These are phyloP conservation scores for Fusarium burgessii DNA, from an alignment of 2,329 filamentous ascomycete species.

Conservation along the genomic window DNA sequence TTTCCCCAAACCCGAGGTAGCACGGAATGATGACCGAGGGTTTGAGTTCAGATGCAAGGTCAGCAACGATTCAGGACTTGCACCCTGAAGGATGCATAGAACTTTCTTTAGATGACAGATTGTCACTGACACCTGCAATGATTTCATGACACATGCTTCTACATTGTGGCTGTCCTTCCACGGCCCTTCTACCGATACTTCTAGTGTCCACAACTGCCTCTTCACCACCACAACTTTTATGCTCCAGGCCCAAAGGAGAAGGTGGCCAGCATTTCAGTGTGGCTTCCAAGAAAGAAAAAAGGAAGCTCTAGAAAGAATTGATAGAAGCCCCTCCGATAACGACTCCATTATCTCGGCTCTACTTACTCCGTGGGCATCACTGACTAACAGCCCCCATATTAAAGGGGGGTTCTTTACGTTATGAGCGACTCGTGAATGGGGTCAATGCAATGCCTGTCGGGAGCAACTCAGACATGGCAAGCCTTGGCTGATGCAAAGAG, in stretches of 20 bases:
- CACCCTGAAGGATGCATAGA: constrained; percentile 7
- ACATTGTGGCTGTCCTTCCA: constrained; percentile 22
- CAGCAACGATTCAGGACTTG: constrained; percentile 16
- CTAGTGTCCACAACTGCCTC: constrained; percentile 23
- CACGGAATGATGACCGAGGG: constrained; percentile 16
- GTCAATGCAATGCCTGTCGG: constrained; percentile 11
- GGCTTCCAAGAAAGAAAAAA: constrained; percentile 21
- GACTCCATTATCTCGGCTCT: constrained; percentile 21
- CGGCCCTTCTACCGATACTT: constrained; percentile 29
- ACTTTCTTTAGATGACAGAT: not conserved
- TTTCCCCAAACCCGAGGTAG: constrained; percentile 17
- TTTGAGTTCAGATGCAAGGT: not conserved
- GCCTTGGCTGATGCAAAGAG: constrained; percentile 14
- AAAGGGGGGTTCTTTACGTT: constrained; percentile 26
- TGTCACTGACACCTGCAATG: constrained; percentile 6
- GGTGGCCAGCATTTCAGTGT: constrained; percentile 29
- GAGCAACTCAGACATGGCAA: constrained; percentile 19
- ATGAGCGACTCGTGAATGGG: constrained; percentile 22
- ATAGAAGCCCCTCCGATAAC: constrained; percentile 26
- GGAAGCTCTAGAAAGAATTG: constrained; percentile 35
- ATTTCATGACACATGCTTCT: constrained; percentile 26
- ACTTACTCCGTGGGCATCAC: not conserved
- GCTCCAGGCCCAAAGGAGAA: constrained; percentile 32
- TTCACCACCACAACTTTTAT: constrained; percentile 2
- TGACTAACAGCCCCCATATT: constrained; percentile 13